These are phyloP conservation scores for Talaromyces atroroseus DNA, from an alignment of 2,329 filamentous ascomycete genomes.

Conservation along the genomic window DNA sequence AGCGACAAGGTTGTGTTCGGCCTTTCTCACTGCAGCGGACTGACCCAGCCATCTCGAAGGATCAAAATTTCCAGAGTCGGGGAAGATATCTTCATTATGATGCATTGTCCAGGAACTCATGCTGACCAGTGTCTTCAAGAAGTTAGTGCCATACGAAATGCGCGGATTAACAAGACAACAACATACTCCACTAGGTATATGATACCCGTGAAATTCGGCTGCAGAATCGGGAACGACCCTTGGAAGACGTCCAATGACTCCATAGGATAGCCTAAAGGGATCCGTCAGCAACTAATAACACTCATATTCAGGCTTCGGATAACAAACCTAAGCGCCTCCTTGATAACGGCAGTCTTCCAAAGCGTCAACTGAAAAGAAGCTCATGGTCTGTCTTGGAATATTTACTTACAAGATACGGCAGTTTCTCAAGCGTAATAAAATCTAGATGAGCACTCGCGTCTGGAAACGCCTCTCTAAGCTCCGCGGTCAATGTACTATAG, in stretches of 20 bases:
- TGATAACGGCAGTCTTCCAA: conserved; percentile 28
- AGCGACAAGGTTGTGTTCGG: conserved; percentile 31
- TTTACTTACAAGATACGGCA: conserved; percentile 29
- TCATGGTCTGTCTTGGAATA: neutral
- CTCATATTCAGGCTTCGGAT: neutral
- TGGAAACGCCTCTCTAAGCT: conserved; percentile 28
- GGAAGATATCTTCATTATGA: conserved; percentile 28
- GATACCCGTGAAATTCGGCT: conserved; percentile 27
- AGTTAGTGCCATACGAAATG: too few species aligned
- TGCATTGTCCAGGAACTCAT: conserved; percentile 34
- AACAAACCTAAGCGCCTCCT: conserved; percentile 30
- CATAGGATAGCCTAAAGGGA: conserved; percentile 24
- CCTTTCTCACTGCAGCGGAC: conserved; percentile 12
- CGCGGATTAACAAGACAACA: neutral
- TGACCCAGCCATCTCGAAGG: conserved; percentile 31
- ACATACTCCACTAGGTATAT: conserved; percentile 27
- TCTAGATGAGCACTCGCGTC: conserved; percentile 21
- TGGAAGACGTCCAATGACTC: conserved; percentile 29
- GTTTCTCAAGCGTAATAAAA: conserved; percentile 27
- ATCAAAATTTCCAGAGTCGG: conserved; percentile 28
- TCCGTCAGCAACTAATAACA: conserved; percentile 2
- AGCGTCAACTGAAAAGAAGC: neutral
- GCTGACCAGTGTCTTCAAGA: conserved; percentile 20
- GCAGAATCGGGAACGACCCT: conserved; percentile 28
- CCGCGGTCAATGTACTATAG: conserved; percentile 20